Conservation (phyloP, 2,329 filamentous ascomycete species). For the Cladosporium halotolerans region DNA sequence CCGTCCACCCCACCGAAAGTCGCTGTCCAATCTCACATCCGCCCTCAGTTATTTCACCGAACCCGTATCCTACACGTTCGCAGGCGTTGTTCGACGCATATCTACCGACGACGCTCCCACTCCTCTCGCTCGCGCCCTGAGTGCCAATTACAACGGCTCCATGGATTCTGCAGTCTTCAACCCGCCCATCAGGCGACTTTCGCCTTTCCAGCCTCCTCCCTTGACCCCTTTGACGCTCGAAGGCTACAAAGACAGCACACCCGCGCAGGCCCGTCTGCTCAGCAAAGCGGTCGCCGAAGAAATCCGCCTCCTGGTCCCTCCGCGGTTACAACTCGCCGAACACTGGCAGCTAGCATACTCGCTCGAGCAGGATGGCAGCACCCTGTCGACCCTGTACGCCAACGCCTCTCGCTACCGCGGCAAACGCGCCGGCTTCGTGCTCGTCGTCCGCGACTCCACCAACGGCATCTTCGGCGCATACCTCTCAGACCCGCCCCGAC, state of each 20-base stretch:
- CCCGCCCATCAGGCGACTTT: conserved; percentile 55
- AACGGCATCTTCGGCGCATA: conserved; percentile 88
- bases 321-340: conserved; percentile 79
- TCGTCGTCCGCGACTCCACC: conserved; percentile 73
- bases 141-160: conserved; percentile 34
- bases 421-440: conserved; percentile 74
- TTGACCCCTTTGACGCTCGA: conserved; percentile 70
- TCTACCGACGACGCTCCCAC: conserved; percentile 39
- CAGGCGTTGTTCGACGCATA: conserved; percentile 42
- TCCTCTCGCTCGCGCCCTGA: conserved; percentile 30
- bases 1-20: neutral
- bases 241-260: conserved; percentile 59
- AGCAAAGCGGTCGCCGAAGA: conserved; percentile 76
- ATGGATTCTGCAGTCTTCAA: conserved; percentile 50
- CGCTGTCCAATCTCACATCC: conserved; percentile 18
- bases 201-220: conserved; percentile 81
- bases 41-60: conserved; percentile 43
- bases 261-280: conserved; percentile 58
- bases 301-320: conserved; percentile 80
- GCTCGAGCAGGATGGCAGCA: conserved; percentile 85
- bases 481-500: conserved; percentile 80
- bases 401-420: conserved; percentile 63
- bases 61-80: conserved; percentile 44
- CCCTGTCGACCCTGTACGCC: conserved; percentile 77
- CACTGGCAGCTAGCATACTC: conserved; percentile 84